Evolutionary conservation across 2,329 filamentous ascomycete genomes (phyloP), one percentile per base, ranked within the genome.

Genomic region (Bipolaris oryzae): DNA sequence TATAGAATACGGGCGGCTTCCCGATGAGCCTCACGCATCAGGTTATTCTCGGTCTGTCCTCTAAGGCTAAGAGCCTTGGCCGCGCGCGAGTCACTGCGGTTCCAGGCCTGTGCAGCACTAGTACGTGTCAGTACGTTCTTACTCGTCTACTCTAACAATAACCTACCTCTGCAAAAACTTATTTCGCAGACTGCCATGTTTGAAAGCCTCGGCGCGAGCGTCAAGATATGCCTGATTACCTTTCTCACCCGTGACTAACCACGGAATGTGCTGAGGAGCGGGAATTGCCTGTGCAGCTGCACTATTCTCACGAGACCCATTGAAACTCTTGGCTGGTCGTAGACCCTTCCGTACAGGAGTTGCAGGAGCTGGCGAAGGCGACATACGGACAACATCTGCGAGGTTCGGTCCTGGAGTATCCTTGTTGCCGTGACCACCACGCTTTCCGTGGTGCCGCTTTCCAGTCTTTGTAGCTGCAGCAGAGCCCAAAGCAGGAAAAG

Each of bases 81-180:
- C 16, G 95, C 94, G 60, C 95, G 89, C 38, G 95, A 94, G 75
- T 99, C 95, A 70, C 97, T 98, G 55, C 95, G 90, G 74, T 98
- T 97, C 94, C 95, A 99, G 20, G 95, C 95, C 83, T 98, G 94
- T 7, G 94, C 94, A 64, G 95, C 95, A 76, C 93, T 96, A 61
- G 57, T 35, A 33, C 45, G 23, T 37, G 47, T 64, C 37, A 65
- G 63, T n/a, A 58, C 9, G 25, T 46, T 28, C 41, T 55, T 18
- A 13, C 10, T 3, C 2, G 20, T 35, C 20, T 13, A 16, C 13
- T 7, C 39, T 34, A n/a, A 18, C 37, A 18, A 16, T 33, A 3
- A 18, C 43, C 46, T 65, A 94, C 91, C 91, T 96, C 77, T 97
- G 94, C 52, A 99, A 79, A 69, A 98, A 99, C 75, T 98, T 98